Base-by-base conservation (phyloP, 208 protist species). In the Porcisia hertigi region DNA sequence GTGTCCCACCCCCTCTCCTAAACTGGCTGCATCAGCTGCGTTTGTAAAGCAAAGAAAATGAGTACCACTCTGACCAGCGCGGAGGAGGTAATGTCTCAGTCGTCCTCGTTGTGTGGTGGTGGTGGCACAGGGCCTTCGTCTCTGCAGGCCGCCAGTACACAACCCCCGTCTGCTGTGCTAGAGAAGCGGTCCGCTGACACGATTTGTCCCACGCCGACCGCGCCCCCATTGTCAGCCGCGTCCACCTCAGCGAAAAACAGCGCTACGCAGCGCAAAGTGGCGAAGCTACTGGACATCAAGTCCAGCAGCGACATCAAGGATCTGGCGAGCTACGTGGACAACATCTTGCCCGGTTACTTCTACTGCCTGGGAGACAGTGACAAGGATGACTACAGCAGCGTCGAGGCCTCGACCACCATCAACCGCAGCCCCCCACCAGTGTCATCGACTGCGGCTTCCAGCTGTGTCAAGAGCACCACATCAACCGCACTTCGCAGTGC, bases 311-410 rank as follows among this genome's bases (percentile, higher is more conserved):
- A 89, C 43, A 80, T 94, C 64, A 81, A 85, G 36, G 85, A 92
- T 20, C 75, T 94, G 49, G 83, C 90, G 20, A 72, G 83, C 34
- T 94, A 94, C 69, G 86, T 92, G 58, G 84, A 92, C 62, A 80
- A 86, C 43, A 76, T 83, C 20, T 77, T 90, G 34, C 90, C 88
- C 0, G 84, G 81, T 11, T 87, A 75, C 58, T 82, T 88, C 72
- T 79, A 66, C 63, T 77, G 11, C 63, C 43, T 74, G n/a, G 75
- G 63, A 58, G 41, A 67, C 63, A 25, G 11, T 67, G 64, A 34
- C 45, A 77, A 69, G 75, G 60, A 12, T 45, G 71, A 14, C 55
- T 9, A 39, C 80, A 75, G 43, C 70, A 72, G 20, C 25, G 25
- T 41, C 20, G 58, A 25, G 4, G 47, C 45, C n/a, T 18, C 43